Evolutionary conservation across 768 basidiomycete species (phyloP).

Genomic region (Filobasidium floriforme): DNA sequence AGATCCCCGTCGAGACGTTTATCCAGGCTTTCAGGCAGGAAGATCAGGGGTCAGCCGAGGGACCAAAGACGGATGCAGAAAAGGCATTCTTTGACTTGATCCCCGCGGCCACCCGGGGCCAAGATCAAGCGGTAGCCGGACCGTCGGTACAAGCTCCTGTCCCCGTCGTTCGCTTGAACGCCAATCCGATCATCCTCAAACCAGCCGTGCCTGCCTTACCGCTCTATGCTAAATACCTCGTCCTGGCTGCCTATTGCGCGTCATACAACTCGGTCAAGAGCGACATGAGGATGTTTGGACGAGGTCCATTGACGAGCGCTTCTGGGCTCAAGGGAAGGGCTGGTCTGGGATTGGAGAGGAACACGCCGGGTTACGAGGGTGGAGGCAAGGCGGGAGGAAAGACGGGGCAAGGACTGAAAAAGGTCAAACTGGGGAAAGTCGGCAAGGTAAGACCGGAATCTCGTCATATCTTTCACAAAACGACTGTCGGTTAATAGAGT

Average conservation of each 20-base stretch:
- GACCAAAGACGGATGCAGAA: slow-evolving; percentile 11
- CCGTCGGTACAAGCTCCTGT: background rate
- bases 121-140: background rate
- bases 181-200: slow-evolving; percentile 9
- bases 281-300: slow-evolving; percentile 74
- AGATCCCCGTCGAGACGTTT: slow-evolving; percentile 15
- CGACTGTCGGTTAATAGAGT: background rate
- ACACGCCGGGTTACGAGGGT: slow-evolving; percentile 38
- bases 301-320: slow-evolving; percentile 57
- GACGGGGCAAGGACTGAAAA: slow-evolving; percentile 44
- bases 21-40: slow-evolving; percentile 6
- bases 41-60: background rate
- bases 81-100: slow-evolving; percentile 19
- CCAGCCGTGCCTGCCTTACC: slow-evolving; percentile 26
- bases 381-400: slow-evolving; percentile 46
- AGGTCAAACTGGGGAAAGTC: slow-evolving; percentile 49
- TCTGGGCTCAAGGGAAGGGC: slow-evolving; percentile 1
- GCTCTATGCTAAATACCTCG: slow-evolving; percentile 56
- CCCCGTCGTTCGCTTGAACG: background rate
- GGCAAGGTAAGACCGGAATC: slow-evolving; percentile 35
- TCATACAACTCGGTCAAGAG: slow-evolving; percentile 75
- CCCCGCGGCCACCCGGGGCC: background rate
- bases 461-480: too few species aligned
- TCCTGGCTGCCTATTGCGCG: slow-evolving; percentile 70
- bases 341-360: slow-evolving; percentile 37